Base-by-base conservation (phyloP, 2,329 filamentous ascomycete genomes). In the Huntiella savannae region DNA sequence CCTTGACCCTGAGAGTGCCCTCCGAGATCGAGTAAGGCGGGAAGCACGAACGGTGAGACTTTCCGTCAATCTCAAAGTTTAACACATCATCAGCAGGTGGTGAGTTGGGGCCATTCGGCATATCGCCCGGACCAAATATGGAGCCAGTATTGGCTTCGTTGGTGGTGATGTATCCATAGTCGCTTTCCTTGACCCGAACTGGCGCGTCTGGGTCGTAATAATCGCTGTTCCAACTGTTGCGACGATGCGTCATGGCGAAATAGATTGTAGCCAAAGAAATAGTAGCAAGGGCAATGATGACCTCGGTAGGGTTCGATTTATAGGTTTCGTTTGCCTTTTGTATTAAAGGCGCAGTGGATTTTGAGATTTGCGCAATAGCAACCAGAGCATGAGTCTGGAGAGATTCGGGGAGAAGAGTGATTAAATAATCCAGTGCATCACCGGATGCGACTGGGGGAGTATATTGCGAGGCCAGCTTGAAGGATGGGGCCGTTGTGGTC, bases 111-210 rank as follows among this genome's bases (percentile, higher is more conserved):
- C 16, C 40, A 10, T 33, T 19, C 11, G 32, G 32, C 4, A 36
- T 33, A 38, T 22, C 16, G 5, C 38, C 35, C 8, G 13, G 38
- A 58, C 53, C 50, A 57, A 60, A 19, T 60, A 59, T 33, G 64
- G 43, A 33, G 11, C 45, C 40, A 10, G 22, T 60, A 50, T 73
- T 68, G 35, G 86, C 60, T 55, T 87, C 81, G 55, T 82, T 75
- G 22, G 77, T 77, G n/a, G 81, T 85, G 57, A 87, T 86, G 64
- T 88, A 87, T 58, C 75, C 79, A 60, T 77, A 88, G 63, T 87
- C 82, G 33, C 79, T 73, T 53, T 85, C 79, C 54, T 75, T 81
- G 50, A 87, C 77, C 52, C 76, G 69, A 32, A 76, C 33, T 7
- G 48, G 44, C 10, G 40, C 48, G 16, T 15, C 33, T 33, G 42